Conservation (phyloP, 2,329 filamentous ascomycete species). For the Aspergillus japonicus region DNA sequence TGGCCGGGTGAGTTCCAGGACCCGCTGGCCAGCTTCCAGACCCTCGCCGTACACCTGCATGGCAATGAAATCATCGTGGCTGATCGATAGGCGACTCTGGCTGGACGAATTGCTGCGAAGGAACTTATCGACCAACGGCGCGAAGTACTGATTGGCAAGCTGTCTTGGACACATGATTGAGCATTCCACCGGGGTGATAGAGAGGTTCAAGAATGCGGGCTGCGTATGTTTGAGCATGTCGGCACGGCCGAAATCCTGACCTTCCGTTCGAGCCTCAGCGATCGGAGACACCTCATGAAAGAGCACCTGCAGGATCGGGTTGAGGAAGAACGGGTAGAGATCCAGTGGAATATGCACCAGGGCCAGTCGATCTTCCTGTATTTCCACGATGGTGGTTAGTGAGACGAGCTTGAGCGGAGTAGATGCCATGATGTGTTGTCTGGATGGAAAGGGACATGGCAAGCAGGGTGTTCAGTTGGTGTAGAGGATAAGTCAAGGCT, state of each 20-base stretch:
- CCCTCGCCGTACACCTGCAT: slow-evolving; percentile 89
- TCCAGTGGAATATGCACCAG: slow-evolving; percentile 86
- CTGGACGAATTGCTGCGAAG: slow-evolving; percentile 42
- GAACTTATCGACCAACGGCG: slow-evolving; percentile 66
- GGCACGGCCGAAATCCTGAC: slow-evolving; percentile 30
- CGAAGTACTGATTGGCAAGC: slow-evolving; percentile 72
- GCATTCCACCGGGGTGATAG: slow-evolving; percentile 87
- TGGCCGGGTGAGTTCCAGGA: slow-evolving; percentile 87
- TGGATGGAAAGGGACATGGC: background rate
- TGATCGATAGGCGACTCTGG: slow-evolving; percentile 65
- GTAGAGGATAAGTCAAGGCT: slow-evolving; percentile 9
- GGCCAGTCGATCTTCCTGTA: slow-evolving; percentile 78
- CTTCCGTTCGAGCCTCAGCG: slow-evolving; percentile 43
- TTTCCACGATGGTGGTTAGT: slow-evolving; percentile 18
- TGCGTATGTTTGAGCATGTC: slow-evolving; percentile 46
- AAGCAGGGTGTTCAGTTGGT: background rate
- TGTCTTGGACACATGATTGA: slow-evolving; percentile 82
- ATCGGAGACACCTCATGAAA: slow-evolving; percentile 57
- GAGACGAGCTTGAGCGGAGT: slow-evolving; percentile 12
- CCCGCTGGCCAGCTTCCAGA: slow-evolving; percentile 84
- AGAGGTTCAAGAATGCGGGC: slow-evolving; percentile 89
- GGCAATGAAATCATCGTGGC: slow-evolving; percentile 78
- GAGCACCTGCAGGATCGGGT: slow-evolving; percentile 82
- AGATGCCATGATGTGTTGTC: background rate
- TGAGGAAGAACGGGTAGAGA: slow-evolving; percentile 74